Conservation (phyloP, 1,139 yeast species). For the Suhomyces wounanorum region DNA sequence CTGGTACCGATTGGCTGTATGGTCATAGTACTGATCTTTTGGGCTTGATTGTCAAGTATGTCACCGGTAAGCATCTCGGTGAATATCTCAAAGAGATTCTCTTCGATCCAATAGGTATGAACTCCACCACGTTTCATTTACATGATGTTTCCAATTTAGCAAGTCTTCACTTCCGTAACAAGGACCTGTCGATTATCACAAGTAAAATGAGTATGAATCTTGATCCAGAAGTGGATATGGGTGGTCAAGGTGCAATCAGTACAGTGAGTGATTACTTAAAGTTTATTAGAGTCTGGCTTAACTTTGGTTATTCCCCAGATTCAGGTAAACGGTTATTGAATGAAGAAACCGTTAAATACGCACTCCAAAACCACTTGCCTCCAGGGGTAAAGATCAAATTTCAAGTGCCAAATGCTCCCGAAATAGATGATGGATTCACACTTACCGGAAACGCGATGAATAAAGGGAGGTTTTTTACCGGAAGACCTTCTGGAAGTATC, state of each 20-base stretch:
- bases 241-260: slow-evolving; percentile 53
- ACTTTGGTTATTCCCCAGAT: slow-evolving; percentile 45
- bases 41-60: slow-evolving; percentile 47
- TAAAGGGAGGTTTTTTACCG: slow-evolving; percentile 32
- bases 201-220: slow-evolving; percentile 5
- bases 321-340: slow-evolving; percentile 35
- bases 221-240: slow-evolving; percentile 43
- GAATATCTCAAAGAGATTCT: slow-evolving; percentile 41
- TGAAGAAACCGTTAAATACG: slow-evolving; percentile 34
- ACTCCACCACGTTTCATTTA: slow-evolving; percentile 38
- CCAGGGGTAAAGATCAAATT: slow-evolving; percentile 20
- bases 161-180: slow-evolving; percentile 27
- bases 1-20: slow-evolving; percentile 54
- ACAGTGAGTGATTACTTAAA: slow-evolving; percentile 46
- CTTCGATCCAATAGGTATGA: slow-evolving; percentile 49
- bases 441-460: slow-evolving; percentile 19
- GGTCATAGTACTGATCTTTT: slow-evolving; percentile 58
- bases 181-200: not conserved
- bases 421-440: slow-evolving; percentile 16
- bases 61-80: slow-evolving; percentile 46
- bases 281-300: slow-evolving; percentile 48
- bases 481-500: slow-evolving; percentile 41
- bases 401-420: slow-evolving; percentile 12
- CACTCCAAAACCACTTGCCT: slow-evolving; percentile 39
- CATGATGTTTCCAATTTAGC: slow-evolving; percentile 28